Conservation (phyloP, 2,329 filamentous ascomycete species). For the Zymoseptoria brevis region DNA sequence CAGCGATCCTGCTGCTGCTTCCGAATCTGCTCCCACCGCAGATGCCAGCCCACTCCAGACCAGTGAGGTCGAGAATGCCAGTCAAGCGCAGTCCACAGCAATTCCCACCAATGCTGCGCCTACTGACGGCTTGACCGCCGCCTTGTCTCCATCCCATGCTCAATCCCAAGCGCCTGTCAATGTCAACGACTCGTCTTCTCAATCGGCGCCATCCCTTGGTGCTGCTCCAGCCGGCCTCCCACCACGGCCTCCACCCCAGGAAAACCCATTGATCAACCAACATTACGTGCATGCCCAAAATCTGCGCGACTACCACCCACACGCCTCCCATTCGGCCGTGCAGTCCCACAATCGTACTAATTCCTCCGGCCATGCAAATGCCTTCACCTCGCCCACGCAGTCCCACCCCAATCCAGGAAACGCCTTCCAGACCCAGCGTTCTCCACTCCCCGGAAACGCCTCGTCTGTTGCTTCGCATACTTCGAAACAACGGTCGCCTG, state of each 20-base stretch:
- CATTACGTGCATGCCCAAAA: constrained; percentile 43
- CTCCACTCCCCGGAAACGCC: background rate
- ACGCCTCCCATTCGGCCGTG: constrained; percentile 34
- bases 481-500: constrained; percentile 2
- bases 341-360: constrained; percentile 19
- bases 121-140: constrained; percentile 27
- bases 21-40: constrained; percentile 6
- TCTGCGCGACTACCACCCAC: constrained; percentile 44
- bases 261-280: constrained; percentile 40
- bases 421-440: constrained; percentile 5
- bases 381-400: constrained; percentile 1
- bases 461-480: background rate
- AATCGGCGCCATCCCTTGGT: constrained; percentile 25
- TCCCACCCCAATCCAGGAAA: constrained; percentile 1
- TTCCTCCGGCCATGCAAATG: constrained; percentile 21
- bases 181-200: constrained; percentile 25
- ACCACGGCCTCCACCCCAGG: constrained; percentile 42
- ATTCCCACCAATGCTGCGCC: constrained; percentile 12
- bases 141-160: constrained; percentile 20
- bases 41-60: constrained; percentile 16
- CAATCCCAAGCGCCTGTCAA: constrained; percentile 20
- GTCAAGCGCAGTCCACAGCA: constrained; percentile 8
- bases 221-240: constrained; percentile 37
- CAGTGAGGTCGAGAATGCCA: constrained; percentile 9
- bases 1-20: constrained; percentile 8